Percentiles rank a stretch among this genome's conserved stretches.
These are phyloP conservation scores for Fusarium bactridioides DNA, from an alignment of 2,329 filamentous ascomycete species.

Conservation along the genomic window DNA sequence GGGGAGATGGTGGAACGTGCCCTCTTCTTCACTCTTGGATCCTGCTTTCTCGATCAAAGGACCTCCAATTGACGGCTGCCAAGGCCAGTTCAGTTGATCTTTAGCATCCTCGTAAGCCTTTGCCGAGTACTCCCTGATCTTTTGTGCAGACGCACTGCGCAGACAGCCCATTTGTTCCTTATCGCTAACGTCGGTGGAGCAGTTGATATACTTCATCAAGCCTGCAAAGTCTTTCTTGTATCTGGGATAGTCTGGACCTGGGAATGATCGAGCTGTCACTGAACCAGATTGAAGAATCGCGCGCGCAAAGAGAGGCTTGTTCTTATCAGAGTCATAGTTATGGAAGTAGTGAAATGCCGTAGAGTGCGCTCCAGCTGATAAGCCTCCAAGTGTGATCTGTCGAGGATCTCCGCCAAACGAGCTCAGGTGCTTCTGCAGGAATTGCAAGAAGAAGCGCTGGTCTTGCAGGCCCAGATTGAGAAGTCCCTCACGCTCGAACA, in stretches of 20 bases:
- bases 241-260: not conserved
- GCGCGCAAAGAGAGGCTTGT: not conserved
- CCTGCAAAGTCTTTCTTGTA: constrained; percentile 2
- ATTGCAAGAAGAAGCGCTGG: not conserved
- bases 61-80: constrained; percentile 6
- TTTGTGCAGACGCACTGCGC: not conserved
- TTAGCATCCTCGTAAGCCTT: constrained; percentile 2
- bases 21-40: not conserved
- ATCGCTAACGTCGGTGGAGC: not conserved
- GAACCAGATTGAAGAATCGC: constrained; percentile 4
- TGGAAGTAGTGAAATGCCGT: constrained; percentile 7
- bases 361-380: constrained; percentile 4
- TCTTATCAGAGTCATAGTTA: not conserved
- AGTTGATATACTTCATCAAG: not conserved
- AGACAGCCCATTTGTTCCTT: not conserved
- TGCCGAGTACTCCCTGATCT: not conserved
- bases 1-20: not conserved
- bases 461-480: not conserved
- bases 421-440: not conserved
- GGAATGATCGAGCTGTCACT: not conserved
- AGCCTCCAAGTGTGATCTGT: not conserved
- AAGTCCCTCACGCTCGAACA: not conserved
- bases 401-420: not conserved
- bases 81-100: constrained; percentile 7
- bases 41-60: not conserved